Percentiles rank a stretch among this genome's conserved stretches.
Evolutionary conservation across 192 early-diverging fungal genomes (phyloP).

Genomic region (Jimgerdemannia flammicorona): DNA sequence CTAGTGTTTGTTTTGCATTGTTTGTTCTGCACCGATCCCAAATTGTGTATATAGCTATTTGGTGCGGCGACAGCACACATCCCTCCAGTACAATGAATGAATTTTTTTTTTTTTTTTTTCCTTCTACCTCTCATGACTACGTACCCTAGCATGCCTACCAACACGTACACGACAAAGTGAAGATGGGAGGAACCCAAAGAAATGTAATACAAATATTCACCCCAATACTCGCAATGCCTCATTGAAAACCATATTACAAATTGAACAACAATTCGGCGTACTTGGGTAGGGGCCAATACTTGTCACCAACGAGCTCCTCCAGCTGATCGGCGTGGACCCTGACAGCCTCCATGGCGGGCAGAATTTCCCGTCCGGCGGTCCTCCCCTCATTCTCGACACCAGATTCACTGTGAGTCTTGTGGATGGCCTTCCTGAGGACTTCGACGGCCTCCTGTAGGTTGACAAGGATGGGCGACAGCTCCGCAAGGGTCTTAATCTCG

Average conservation of each 20-base stretch:
- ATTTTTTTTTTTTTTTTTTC: no score
- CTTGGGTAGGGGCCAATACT: constrained; percentile 96
- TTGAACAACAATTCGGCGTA: constrained; percentile 90
- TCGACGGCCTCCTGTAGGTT: constrained; percentile 52
- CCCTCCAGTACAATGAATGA: no score
- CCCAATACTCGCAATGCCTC: no score
- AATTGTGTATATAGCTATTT: no score
- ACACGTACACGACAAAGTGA: no score
- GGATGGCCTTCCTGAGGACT: constrained; percentile 53
- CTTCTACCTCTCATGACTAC: no score
- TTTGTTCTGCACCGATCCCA: no score
- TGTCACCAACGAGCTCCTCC: constrained; percentile 83
- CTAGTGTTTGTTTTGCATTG: no score
- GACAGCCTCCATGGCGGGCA: constrained; percentile 68
- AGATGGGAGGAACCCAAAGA: no score
- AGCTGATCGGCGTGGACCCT: constrained; percentile 70
- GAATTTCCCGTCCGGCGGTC: constrained; percentile 53
- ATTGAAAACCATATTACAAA: constrained; percentile 30
- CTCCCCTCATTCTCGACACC: constrained; percentile 63
- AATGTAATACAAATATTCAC: no score
- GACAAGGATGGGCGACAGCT: constrained; percentile 57
- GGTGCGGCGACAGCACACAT: no score
- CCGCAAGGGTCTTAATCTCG: constrained; percentile 68
- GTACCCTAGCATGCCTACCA: no score
- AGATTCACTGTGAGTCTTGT: constrained; percentile 53